Percentiles rank a stretch among this genome's conserved stretches.
phyloP scores from a whole-genome alignment of 2,329 filamentous ascomycete species.

The Penicillium sclerotigenum region DNA sequence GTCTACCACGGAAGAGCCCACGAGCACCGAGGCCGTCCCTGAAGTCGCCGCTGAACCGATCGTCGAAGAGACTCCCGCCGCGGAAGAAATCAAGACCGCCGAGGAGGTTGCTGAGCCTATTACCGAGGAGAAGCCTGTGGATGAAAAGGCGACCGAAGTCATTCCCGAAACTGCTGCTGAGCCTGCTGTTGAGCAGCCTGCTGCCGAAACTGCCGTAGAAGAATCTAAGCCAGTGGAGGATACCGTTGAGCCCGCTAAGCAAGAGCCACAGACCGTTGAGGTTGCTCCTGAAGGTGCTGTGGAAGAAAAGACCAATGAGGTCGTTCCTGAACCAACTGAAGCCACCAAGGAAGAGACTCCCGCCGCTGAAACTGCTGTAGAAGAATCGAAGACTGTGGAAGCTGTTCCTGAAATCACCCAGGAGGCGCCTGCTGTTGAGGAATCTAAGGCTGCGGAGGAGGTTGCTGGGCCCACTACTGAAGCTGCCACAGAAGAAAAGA shows the following conservation, averaged over 20 bases:
- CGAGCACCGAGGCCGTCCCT: background rate
- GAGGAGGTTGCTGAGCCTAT: background rate
- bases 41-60: background rate
- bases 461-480: background rate
- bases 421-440: background rate
- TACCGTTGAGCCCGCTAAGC: background rate
- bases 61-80: conserved; percentile 7
- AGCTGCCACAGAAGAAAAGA: conserved; percentile 3
- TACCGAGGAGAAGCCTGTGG: background rate
- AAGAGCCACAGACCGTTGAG: background rate
- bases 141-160: conserved; percentile 1
- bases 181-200: background rate
- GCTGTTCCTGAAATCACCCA: background rate
- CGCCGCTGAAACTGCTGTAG: conserved; percentile 2
- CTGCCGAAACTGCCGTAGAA: background rate
- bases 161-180: conserved; percentile 7
- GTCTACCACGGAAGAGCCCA: background rate
- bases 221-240: conserved; percentile 9
- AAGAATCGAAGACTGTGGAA: background rate
- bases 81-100: background rate
- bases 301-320: conserved; percentile 6
- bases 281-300: background rate
- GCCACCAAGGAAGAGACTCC: conserved; percentile 6
- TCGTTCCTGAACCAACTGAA: background rate
- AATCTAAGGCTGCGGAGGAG: background rate